Percentiles rank a stretch among this genome's conserved stretches.
Conservation (phyloP, 179 eudicot genomes). For the Gypsophila paniculata region DNA sequence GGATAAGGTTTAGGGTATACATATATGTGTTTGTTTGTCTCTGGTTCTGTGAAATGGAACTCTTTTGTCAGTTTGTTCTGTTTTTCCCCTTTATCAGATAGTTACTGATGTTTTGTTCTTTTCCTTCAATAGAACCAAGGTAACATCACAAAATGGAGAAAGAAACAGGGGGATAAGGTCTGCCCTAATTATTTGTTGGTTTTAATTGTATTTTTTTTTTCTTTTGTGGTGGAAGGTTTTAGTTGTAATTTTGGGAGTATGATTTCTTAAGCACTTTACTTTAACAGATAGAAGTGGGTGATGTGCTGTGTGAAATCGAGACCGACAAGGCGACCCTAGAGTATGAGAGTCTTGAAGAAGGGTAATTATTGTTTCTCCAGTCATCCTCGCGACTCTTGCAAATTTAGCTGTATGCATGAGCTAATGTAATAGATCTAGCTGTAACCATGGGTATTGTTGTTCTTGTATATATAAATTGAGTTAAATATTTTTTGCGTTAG, state of each 20-base stretch:
- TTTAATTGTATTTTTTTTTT: slow-evolving; percentile 9
- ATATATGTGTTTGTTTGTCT: slow-evolving; percentile 2
- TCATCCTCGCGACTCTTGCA: background rate
- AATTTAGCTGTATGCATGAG: background rate
- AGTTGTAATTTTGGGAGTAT: slow-evolving; percentile 1
- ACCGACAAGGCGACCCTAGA: slow-evolving; percentile 95
- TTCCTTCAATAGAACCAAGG: slow-evolving; percentile 33
- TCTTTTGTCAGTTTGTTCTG: slow-evolving; percentile 8
- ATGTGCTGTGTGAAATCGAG: slow-evolving; percentile 85
- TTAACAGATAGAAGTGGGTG: slow-evolving; percentile 83
- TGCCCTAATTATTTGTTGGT: slow-evolving; percentile 12
- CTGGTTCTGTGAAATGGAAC: background rate
- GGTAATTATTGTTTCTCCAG: slow-evolving; percentile 44
- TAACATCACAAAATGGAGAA: slow-evolving; percentile 38
- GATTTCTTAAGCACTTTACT: slow-evolving; percentile 17
- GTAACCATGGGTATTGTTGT: background rate
- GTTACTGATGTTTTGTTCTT: background rate
- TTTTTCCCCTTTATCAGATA: slow-evolving; percentile 8
- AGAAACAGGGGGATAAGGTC: slow-evolving; percentile 52
- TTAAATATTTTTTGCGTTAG: background rate
- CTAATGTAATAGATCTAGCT: background rate
- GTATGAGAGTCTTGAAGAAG: slow-evolving; percentile 89
- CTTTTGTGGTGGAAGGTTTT: too few species aligned
- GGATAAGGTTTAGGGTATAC: slow-evolving; percentile 6
- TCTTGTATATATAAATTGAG: background rate